Conservation (phyloP, 2,329 filamentous ascomycete species). For the Fusarium udum region DNA sequence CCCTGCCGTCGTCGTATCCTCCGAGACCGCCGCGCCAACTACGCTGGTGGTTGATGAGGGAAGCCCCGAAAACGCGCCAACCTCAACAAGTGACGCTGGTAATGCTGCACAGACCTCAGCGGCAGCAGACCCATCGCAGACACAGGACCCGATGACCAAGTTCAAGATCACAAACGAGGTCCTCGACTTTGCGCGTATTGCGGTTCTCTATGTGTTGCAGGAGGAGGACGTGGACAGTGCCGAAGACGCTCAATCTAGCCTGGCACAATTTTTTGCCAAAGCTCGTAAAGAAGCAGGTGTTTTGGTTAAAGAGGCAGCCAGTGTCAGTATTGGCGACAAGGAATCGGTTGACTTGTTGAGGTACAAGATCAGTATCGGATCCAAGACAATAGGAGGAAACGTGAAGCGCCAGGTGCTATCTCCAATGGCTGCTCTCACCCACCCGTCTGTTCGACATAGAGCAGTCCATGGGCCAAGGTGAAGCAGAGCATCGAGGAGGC, state of each 20-base stretch:
- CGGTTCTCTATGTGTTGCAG: conserved; percentile 70
- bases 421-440: background rate
- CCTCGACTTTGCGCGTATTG: conserved; percentile 71
- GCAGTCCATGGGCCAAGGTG: conserved; percentile 10
- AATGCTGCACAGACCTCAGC: conserved; percentile 18
- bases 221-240: conserved; percentile 61
- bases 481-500: conserved; percentile 1
- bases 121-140: conserved; percentile 19
- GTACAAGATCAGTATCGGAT: conserved; percentile 53
- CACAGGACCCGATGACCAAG: conserved; percentile 21
- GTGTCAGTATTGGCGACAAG: conserved; percentile 54
- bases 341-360: conserved; percentile 62
- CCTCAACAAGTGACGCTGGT: conserved; percentile 7
- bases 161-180: conserved; percentile 65
- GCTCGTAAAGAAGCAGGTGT: conserved; percentile 44
- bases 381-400: conserved; percentile 43
- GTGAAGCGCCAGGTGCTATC: conserved; percentile 29
- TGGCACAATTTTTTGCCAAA: conserved; percentile 65
- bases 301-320: conserved; percentile 52
- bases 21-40: conserved; percentile 27
- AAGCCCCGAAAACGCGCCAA: conserved; percentile 24
- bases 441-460: background rate
- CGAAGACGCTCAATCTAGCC: conserved; percentile 60
- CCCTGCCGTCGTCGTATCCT: conserved; percentile 33
- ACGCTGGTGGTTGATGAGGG: conserved; percentile 38